These are phyloP conservation scores for Gentiana macrophylla DNA, from an alignment of 257 asterid genomes.

Conservation along the genomic window DNA sequence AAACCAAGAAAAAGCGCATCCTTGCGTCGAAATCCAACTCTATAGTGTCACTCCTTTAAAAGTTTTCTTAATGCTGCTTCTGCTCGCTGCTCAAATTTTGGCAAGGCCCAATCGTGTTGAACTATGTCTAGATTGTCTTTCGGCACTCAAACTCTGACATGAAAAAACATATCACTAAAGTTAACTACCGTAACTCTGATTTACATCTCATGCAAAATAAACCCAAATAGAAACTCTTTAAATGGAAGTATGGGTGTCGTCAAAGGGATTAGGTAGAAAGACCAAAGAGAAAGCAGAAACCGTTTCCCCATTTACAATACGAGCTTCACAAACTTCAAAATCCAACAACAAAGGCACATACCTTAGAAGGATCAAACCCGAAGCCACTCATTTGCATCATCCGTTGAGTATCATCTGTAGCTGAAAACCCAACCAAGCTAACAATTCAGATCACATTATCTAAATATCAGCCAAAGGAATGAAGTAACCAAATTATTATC, in stretches of 20 bases:
- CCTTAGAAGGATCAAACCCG: conserved; percentile 83
- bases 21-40: neutral
- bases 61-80: conserved; percentile 72
- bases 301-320: neutral
- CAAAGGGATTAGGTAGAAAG: no score
- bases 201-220: no score
- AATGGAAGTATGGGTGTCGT: no score
- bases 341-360: conserved; percentile 10
- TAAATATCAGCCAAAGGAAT: conserved; percentile 5
- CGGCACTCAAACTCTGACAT: conserved; percentile 79
- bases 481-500: conserved; percentile 1
- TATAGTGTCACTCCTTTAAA: conserved; percentile 15
- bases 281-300: no score
- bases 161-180: conserved; percentile 5
- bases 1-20: neutral
- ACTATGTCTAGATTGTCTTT: conserved; percentile 69
- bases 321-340: neutral
- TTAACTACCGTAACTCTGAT: no score
- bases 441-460: conserved; percentile 2
- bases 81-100: conserved; percentile 86
- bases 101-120: conserved; percentile 89
- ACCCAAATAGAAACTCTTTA: no score
- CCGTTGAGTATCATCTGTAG: conserved; percentile 84
- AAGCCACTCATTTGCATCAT: conserved; percentile 99
- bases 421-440: conserved; percentile 29